These are phyloP conservation scores for Penicillium vulpinum DNA, from an alignment of 2,329 filamentous ascomycete genomes.

Conservation along the genomic window DNA sequence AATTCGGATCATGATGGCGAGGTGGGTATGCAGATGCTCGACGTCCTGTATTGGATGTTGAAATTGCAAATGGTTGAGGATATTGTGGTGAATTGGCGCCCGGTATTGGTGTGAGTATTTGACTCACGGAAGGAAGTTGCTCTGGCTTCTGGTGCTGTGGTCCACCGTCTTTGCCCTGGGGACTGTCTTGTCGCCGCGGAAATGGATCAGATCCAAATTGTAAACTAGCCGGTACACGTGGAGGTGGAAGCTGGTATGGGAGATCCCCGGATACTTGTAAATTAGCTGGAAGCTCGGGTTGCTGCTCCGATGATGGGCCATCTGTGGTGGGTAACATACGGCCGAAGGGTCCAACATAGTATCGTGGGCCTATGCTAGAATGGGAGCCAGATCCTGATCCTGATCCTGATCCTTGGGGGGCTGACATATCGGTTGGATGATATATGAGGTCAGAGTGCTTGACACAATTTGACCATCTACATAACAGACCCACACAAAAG, in stretches of 20 bases:
- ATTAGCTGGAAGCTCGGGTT: conserved; percentile 33
- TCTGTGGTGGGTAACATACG: conserved; percentile 39
- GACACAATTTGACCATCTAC: conserved; percentile 12
- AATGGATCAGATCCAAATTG: conserved; percentile 40
- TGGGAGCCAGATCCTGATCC: not conserved
- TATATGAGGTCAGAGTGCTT: conserved; percentile 6
- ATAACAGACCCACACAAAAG: conserved; percentile 11
- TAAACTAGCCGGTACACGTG: conserved; percentile 34
- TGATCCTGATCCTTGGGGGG: not conserved
- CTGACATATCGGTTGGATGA: conserved; percentile 32
- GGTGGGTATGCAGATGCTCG: conserved; percentile 20
- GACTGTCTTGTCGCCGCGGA: conserved; percentile 27
- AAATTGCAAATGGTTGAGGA: conserved; percentile 24
- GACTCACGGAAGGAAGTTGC: conserved; percentile 43
- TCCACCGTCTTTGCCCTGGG: conserved; percentile 15
- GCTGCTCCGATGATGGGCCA: conserved; percentile 26
- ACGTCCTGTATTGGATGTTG: conserved; percentile 17
- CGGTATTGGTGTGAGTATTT: conserved; percentile 39
- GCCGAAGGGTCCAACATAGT: conserved; percentile 42
- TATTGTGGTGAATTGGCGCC: conserved; percentile 32
- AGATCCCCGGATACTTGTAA: conserved; percentile 32
- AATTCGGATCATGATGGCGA: conserved; percentile 23
- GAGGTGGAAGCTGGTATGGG: conserved; percentile 45
- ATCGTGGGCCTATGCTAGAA: conserved; percentile 14
- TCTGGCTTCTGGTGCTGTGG: conserved; percentile 20